A percentile compares a stretch with the other conserved stretches of the same genome.
These are phyloP conservation scores for Cucurbita pepo DNA, from an alignment of 306 rosid genomes.

Conservation along the genomic window DNA sequence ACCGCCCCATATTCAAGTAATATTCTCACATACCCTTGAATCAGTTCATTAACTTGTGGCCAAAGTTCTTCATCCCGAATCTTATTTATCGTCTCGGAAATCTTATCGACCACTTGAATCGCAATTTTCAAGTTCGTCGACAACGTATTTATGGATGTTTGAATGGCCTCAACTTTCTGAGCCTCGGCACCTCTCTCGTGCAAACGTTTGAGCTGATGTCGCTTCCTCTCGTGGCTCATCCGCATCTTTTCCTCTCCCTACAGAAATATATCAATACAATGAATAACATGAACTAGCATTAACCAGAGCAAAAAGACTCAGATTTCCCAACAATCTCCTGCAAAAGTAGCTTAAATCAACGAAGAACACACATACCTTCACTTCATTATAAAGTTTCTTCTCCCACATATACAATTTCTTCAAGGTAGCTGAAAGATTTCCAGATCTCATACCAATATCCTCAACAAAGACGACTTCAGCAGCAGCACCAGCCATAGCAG, in stretches of 20 bases:
- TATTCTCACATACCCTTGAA: slow-evolving; percentile 52
- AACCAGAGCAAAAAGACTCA: not conserved
- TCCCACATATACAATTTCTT: slow-evolving; percentile 90
- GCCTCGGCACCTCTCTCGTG: slow-evolving; percentile 74
- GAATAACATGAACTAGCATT: not conserved
- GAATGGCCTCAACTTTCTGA: slow-evolving; percentile 54
- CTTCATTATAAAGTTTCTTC: slow-evolving; percentile 80
- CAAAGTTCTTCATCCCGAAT: slow-evolving; percentile 89
- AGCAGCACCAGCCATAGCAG: slow-evolving; percentile 16
- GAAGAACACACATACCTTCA: slow-evolving; percentile 39
- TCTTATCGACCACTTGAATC: slow-evolving; percentile 80
- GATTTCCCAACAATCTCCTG: not conserved
- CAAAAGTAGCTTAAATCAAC: not conserved
- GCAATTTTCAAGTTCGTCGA: slow-evolving; percentile 83
- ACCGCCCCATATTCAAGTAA: too few relatives aligned
- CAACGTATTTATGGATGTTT: slow-evolving; percentile 40
- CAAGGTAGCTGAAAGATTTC: slow-evolving; percentile 64
- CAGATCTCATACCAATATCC: slow-evolving; percentile 33
- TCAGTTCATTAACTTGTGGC: slow-evolving; percentile 76
- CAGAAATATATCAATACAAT: slow-evolving; percentile 9
- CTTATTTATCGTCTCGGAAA: slow-evolving; percentile 70
- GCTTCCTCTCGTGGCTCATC: slow-evolving; percentile 56
- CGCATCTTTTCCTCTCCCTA: slow-evolving; percentile 98
- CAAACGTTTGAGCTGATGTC: slow-evolving; percentile 53
- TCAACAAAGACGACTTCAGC: slow-evolving; percentile 23